Base-by-base conservation (phyloP, 371 early-diverging fungal species). In the Lichtheimia ramosa region DNA sequence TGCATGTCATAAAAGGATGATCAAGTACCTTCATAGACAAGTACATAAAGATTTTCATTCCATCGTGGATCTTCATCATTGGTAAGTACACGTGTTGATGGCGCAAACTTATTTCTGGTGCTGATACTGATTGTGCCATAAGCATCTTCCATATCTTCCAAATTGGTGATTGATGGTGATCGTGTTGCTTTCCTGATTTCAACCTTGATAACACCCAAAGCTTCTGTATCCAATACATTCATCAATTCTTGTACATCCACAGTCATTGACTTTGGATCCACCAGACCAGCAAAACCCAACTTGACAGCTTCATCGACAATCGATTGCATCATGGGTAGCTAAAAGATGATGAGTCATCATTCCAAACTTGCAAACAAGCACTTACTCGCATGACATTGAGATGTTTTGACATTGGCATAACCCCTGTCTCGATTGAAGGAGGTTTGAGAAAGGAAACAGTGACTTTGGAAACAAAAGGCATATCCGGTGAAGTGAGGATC, bases 371-470 rank as follows among this genome's bases (percentile, higher is more conserved):
- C n/a, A 41, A 7, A 8, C 25, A 6, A 7, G 7, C 15, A 23
- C 48, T 56, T 65, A 70, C 70, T 23, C 62, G 52, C 74, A 74
- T 74, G 13, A 74, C 57, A 48, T 74, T 74, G 56, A 74, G 54
- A 39, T 67, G 60, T 43, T 70, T 65, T 3, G 68, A 59, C 15
- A 74, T 18, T 14, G 74, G 74, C 74, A 74, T 74, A 1, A 74
- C 74, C 41, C 66, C 63, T 5, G 74, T 74, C 18, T 67, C 65
- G n/a, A 74, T 70, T 1, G 24, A 52, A 2, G 74, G 74, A 10
- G 65, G 64, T 6, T 41, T 65, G n/a, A 65, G 62, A 50, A 74
- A 74, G 7, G 74, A 64, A 15, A 74, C 63, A 2, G 68, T 56
- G 3, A 68, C 71, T n/a, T 68, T 70, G 18, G 68, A 65, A 18